These are phyloP conservation scores for Claviceps citrina DNA, from an alignment of 2,329 filamentous ascomycete genomes.

Conservation along the genomic window DNA sequence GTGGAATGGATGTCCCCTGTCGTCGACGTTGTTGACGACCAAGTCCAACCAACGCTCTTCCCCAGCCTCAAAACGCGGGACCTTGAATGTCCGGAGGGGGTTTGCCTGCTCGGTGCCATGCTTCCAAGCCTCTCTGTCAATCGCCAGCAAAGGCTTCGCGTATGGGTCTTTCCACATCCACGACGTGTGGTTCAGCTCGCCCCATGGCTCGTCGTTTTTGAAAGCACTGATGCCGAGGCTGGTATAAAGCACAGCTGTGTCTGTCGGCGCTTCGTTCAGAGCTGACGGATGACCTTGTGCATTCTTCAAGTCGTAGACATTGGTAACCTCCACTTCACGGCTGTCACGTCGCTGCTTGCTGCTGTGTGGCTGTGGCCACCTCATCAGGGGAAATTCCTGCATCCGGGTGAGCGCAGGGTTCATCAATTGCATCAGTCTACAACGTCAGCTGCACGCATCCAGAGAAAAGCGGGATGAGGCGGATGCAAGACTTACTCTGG, in stretches of 20 bases:
- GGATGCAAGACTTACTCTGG: slow-evolving; percentile 4
- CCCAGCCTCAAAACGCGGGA: slow-evolving; percentile 9
- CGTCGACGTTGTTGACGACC: slow-evolving; percentile 34
- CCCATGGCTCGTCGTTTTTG: slow-evolving; percentile 8
- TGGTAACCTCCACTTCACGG: neutral
- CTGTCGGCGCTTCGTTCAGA: neutral
- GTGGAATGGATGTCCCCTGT: slow-evolving; percentile 34
- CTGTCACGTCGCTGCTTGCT: neutral
- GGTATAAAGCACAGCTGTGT: slow-evolving; percentile 8
- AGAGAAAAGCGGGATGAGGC: too few species aligned
- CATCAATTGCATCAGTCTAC: slow-evolving; percentile 11
- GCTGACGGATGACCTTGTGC: neutral
- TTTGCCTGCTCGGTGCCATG: slow-evolving; percentile 8
- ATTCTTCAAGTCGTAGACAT: neutral
- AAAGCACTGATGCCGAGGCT: slow-evolving; percentile 7
- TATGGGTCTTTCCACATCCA: slow-evolving; percentile 8
- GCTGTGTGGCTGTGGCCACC: neutral
- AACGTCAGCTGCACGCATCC: too few species aligned
- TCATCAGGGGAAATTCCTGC: slow-evolving; percentile 9
- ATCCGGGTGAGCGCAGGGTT: slow-evolving; percentile 10
- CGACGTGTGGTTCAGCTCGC: slow-evolving; percentile 9
- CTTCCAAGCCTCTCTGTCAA: slow-evolving; percentile 7
- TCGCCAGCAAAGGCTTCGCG: slow-evolving; percentile 8
- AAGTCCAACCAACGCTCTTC: slow-evolving; percentile 28
- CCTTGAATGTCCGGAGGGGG: slow-evolving; percentile 6